phyloP scores from a whole-genome alignment of 768 basidiomycete genomes.

The Boletellus sp. region DNA sequence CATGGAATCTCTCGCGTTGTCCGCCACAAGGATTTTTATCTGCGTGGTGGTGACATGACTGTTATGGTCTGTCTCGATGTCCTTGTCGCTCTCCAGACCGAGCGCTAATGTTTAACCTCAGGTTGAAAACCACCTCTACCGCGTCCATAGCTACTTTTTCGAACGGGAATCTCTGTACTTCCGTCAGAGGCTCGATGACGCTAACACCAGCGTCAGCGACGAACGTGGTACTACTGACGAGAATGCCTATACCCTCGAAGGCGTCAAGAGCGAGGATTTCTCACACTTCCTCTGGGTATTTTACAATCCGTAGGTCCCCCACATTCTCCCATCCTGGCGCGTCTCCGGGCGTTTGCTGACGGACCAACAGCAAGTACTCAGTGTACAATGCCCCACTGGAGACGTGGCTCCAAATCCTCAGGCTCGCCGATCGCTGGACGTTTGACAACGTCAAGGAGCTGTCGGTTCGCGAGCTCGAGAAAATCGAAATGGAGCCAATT shows the following conservation, averaged over 20 bases:
- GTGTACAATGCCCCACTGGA: slow-evolving; percentile 37
- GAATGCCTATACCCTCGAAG: slow-evolving; percentile 43
- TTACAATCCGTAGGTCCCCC: slow-evolving; percentile 53
- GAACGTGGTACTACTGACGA: slow-evolving; percentile 37
- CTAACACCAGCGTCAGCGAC: slow-evolving; percentile 29
- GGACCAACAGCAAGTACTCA: slow-evolving; percentile 32
- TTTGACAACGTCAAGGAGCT: slow-evolving; percentile 39
- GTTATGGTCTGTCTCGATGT: slow-evolving; percentile 43
- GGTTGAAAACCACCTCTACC: slow-evolving; percentile 56
- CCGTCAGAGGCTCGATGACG: slow-evolving; percentile 30
- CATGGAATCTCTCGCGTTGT: slow-evolving; percentile 32
- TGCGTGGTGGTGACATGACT: slow-evolving; percentile 57
- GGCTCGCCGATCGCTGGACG: slow-evolving; percentile 38
- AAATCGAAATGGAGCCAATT: slow-evolving; percentile 33
- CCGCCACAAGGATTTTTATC: slow-evolving; percentile 46
- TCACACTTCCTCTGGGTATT: slow-evolving; percentile 58
- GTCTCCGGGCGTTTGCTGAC: not conserved
- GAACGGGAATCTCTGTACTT: slow-evolving; percentile 56
- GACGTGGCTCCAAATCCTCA: slow-evolving; percentile 41
- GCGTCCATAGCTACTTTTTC: slow-evolving; percentile 61
- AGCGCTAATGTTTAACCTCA: slow-evolving; percentile 28
- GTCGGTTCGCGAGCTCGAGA: slow-evolving; percentile 38
- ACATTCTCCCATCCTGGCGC: not conserved
- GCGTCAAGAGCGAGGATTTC: slow-evolving; percentile 46
- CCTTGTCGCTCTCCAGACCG: not conserved